Conservation (phyloP, 1,139 yeast species). For the Pichia sorboxylosa region DNA sequence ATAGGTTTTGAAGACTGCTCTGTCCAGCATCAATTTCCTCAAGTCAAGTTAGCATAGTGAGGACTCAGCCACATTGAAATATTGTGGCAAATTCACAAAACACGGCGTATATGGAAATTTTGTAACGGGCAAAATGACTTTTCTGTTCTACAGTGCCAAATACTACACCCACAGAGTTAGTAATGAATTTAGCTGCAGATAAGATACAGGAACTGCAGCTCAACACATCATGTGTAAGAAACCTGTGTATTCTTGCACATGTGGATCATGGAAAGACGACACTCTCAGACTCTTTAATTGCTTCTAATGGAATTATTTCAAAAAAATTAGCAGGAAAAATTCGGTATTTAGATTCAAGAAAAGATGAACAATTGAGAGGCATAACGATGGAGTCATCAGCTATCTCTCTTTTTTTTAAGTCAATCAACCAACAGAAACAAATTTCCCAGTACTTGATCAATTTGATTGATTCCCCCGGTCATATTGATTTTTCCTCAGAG, state of each 20-base stretch:
- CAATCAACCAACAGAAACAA: slow-evolving; percentile 85
- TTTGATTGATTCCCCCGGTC: slow-evolving; percentile 99
- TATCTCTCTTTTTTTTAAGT: slow-evolving; percentile 87
- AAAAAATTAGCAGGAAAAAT: slow-evolving; percentile 93
- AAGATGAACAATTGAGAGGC: slow-evolving; percentile 99
- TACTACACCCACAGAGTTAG: background rate
- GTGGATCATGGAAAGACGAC: slow-evolving; percentile 99
- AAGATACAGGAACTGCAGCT: slow-evolving; percentile 57
- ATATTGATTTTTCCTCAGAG: slow-evolving; percentile 99
- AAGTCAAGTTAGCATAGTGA: too few species aligned
- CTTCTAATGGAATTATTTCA: slow-evolving; percentile 93
- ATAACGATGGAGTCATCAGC: slow-evolving; percentile 98
- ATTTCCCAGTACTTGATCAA: slow-evolving; percentile 94
- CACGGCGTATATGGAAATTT: too few species aligned
- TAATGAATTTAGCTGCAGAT: slow-evolving; percentile 47
- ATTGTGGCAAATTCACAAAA: too few species aligned
- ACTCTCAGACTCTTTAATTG: slow-evolving; percentile 79
- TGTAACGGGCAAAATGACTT: too few species aligned
- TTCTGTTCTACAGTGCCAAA: background rate
- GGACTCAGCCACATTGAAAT: too few species aligned
- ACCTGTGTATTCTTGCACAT: slow-evolving; percentile 92
- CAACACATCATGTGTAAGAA: slow-evolving; percentile 61
- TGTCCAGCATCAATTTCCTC: too few species aligned
- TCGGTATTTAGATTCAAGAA: slow-evolving; percentile 92
- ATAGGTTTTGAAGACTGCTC: too few species aligned